These are phyloP conservation scores for Aphanomyces invadans DNA, from an alignment of 352 stramenopile genomes.

Conservation along the genomic window DNA sequence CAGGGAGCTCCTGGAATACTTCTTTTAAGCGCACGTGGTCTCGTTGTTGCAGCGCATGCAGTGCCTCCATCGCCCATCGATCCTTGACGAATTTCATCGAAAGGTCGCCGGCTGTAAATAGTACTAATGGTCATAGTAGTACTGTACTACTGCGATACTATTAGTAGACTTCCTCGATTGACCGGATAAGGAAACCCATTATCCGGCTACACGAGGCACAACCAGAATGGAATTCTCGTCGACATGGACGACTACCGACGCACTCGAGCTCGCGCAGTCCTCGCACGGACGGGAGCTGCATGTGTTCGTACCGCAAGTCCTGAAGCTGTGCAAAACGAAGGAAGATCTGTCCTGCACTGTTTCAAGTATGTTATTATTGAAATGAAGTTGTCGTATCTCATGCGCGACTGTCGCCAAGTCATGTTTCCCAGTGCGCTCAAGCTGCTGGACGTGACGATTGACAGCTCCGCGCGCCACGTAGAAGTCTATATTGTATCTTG, in stretches of 20 bases:
- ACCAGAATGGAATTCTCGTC: conserved; percentile 5
- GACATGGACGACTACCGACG: conserved; percentile 1
- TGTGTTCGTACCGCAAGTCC: neutral
- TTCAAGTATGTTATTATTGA: neutral
- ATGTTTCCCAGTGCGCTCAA: conserved; percentile 30
- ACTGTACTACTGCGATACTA: no score
- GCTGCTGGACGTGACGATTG: conserved; percentile 36
- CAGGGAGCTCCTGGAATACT: neutral
- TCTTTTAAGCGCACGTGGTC: neutral
- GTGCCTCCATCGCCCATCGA: conserved; percentile 10
- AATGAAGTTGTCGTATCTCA: neutral
- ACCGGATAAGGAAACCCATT: conserved; percentile 7
- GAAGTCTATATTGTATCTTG: conserved; percentile 52
- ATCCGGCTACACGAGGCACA: neutral
- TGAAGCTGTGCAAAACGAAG: neutral
- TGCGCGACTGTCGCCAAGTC: conserved; percentile 34
- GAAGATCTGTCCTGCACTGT: conserved; percentile 8
- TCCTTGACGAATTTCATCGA: neutral
- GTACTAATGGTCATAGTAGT: no score
- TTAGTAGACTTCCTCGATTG: no score
- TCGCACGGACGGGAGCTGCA: neutral
- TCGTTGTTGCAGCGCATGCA: conserved; percentile 1
- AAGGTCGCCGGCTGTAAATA: neutral
- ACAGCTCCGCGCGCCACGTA: conserved; percentile 59
- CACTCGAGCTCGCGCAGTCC: neutral